Percentiles rank a stretch among this genome's conserved stretches.
Conservation (phyloP, 2,329 filamentous ascomycete species). For the Orbilia javanica region DNA sequence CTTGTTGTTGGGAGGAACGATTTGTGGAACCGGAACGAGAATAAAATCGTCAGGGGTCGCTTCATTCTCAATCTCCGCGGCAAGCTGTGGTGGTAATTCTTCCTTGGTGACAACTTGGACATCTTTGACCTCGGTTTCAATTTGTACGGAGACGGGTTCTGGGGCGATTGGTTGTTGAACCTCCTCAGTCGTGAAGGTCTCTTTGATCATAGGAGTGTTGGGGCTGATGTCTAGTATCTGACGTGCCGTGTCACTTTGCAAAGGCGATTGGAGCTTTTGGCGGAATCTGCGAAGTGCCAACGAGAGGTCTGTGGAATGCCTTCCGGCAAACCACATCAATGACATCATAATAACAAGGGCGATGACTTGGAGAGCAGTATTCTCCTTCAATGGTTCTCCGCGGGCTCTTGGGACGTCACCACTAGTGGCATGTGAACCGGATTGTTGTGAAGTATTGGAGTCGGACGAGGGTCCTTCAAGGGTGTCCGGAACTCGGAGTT, state of each 20-base stretch:
- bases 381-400: constrained; percentile 40
- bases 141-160: constrained; percentile 31
- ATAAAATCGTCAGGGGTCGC: constrained; percentile 44
- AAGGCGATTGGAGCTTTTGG: constrained; percentile 28
- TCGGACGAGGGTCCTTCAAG: constrained; percentile 29
- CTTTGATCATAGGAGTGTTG: constrained; percentile 53
- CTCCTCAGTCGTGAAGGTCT: constrained; percentile 46
- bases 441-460: constrained; percentile 34
- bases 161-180: constrained; percentile 30
- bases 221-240: constrained; percentile 46
- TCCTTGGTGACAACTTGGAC: constrained; percentile 53
- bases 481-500: background rate
- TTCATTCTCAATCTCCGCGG: constrained; percentile 37
- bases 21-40: constrained; percentile 41
- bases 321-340: constrained; percentile 54
- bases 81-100: constrained; percentile 46
- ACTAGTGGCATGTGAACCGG: background rate
- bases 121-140: constrained; percentile 39
- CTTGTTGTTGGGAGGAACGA: constrained; percentile 46
- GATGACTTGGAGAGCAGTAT: constrained; percentile 40
- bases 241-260: constrained; percentile 22
- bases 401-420: background rate
- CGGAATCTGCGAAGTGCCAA: constrained; percentile 42
- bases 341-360: constrained; percentile 52
- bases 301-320: constrained; percentile 44